Conservation (phyloP, 306 rosid genomes). For the Cucumis melo region DNA sequence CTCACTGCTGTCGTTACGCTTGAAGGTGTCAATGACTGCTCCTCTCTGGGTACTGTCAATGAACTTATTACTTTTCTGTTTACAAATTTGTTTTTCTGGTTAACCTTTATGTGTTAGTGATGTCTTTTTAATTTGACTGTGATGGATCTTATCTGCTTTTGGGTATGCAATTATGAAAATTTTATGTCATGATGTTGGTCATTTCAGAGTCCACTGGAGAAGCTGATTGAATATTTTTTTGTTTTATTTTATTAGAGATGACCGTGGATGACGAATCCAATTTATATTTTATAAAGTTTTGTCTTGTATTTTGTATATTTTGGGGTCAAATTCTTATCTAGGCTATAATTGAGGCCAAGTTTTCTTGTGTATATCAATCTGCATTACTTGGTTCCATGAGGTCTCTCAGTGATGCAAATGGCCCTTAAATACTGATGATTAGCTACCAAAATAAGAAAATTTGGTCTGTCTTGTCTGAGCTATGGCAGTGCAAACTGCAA, state of each 20-base stretch:
- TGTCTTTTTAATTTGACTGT: background rate
- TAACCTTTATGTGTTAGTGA: background rate
- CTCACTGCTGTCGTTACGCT: slow-evolving; percentile 99
- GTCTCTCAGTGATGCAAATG: background rate
- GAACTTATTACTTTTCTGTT: background rate
- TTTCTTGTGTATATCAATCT: background rate
- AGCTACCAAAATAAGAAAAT: background rate
- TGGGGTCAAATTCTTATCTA: background rate
- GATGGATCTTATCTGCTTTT: background rate
- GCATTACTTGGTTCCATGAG: background rate
- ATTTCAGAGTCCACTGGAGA: background rate
- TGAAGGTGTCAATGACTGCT: slow-evolving; percentile 99
- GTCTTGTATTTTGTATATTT: background rate
- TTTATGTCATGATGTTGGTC: background rate
- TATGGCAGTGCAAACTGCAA: background rate
- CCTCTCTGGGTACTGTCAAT: slow-evolving; percentile 81
- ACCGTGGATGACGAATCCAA: background rate
- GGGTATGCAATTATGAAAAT: background rate
- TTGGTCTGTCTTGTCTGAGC: background rate
- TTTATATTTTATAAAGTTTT: background rate
- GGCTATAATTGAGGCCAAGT: background rate
- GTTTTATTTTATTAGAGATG: background rate
- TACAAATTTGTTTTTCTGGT: background rate
- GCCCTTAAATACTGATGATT: background rate
- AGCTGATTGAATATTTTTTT: background rate